Evolutionary conservation across 2,329 filamentous ascomycete genomes (phyloP).

Genomic region (Aspergillus alliaceus): DNA sequence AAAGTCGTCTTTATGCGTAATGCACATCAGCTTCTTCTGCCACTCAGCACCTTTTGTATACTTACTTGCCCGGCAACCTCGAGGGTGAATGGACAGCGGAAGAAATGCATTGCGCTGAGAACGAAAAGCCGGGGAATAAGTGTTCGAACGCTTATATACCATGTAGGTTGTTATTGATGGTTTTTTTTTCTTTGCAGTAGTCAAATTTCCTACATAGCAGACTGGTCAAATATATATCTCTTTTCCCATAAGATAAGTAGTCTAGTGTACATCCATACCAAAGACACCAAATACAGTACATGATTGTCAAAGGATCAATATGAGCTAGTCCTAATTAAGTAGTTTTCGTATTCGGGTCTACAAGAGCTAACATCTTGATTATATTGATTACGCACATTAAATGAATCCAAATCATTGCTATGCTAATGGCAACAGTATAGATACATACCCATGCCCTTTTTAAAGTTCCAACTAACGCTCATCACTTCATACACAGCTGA

Average conservation of each 20-base stretch:
- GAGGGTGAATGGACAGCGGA: neutral
- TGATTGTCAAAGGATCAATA: neutral
- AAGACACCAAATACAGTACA: neutral
- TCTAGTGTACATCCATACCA: too few species aligned
- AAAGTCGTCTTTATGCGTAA: too few species aligned
- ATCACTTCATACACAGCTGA: conserved; percentile 24
- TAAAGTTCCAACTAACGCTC: neutral
- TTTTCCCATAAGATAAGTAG: too few species aligned
- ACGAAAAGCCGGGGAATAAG: neutral
- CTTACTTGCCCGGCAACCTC: too few species aligned
- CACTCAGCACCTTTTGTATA: too few species aligned
- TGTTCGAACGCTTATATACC: neutral
- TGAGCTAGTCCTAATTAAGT: conserved; percentile 21
- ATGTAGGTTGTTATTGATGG: too few species aligned
- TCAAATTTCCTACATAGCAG: too few species aligned
- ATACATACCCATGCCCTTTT: neutral
- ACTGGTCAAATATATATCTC: too few species aligned
- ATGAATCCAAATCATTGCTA: neutral
- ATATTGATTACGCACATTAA: neutral
- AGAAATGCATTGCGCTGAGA: neutral
- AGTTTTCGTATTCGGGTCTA: conserved; percentile 22
- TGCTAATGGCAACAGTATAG: too few species aligned
- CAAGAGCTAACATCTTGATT: neutral
- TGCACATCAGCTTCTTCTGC: too few species aligned
- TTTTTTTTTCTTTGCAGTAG: too few species aligned